Evolutionary conservation across 495 filamentous ascomycete genomes (phyloP).

Genomic region (Penicillium antarcticum): DNA sequence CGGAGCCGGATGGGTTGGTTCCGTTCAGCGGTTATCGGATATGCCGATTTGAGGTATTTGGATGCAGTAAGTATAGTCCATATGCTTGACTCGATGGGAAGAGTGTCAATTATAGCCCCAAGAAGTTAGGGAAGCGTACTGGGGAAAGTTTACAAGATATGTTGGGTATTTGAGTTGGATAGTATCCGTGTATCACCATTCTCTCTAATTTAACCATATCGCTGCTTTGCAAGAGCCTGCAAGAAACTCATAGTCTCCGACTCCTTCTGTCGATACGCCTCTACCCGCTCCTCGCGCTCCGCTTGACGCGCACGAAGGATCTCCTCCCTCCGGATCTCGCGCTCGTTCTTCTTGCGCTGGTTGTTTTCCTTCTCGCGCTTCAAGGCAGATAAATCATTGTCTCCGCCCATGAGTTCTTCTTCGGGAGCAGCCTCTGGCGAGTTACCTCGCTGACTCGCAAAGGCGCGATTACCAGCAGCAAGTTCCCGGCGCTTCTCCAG

Average conservation of each 20-base stretch:
- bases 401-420: constrained; percentile 42
- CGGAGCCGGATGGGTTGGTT: constrained; percentile 1
- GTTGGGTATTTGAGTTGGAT: background rate
- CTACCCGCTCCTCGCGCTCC: constrained; percentile 42
- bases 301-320: constrained; percentile 37
- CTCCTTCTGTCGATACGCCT: constrained; percentile 43
- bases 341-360: constrained; percentile 43
- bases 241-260: constrained; percentile 45
- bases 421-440: constrained; percentile 43
- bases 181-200: background rate
- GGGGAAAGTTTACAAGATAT: background rate
- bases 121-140: no score
- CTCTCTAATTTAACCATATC: constrained; percentile 29
- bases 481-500: constrained; percentile 76
- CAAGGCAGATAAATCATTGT: constrained; percentile 36
- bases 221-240: constrained; percentile 42
- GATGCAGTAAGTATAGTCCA: background rate
- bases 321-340: constrained; percentile 41
- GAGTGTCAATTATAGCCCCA: no score
- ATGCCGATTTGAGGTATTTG: background rate
- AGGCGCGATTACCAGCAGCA: constrained; percentile 45
- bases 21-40: background rate
- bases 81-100: background rate
- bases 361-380: constrained; percentile 40
- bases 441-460: constrained; percentile 41